These are phyloP conservation scores for Fusarium mundagurra DNA, from an alignment of 2,329 filamentous ascomycete species.

Conservation along the genomic window DNA sequence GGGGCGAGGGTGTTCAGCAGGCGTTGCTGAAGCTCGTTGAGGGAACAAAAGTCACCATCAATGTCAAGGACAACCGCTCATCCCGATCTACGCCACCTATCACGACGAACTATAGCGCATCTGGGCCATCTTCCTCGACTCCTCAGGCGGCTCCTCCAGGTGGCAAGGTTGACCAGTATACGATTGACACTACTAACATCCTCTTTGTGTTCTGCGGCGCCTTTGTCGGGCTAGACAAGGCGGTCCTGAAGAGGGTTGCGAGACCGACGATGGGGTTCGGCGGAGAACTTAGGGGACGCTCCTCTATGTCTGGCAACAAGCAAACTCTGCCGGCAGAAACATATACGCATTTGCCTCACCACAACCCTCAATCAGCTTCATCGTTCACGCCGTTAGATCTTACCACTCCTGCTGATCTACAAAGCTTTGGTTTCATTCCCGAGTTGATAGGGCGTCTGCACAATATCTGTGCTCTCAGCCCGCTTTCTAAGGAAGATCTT, in stretches of 20 bases:
- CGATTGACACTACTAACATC: conserved; percentile 94
- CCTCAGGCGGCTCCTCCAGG: conserved; percentile 58
- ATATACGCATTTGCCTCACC: conserved; percentile 67
- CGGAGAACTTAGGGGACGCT: conserved; percentile 74
- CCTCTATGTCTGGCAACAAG: conserved; percentile 58
- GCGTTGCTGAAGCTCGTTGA: conserved; percentile 95
- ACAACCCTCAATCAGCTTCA: conserved; percentile 50
- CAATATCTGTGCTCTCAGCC: conserved; percentile 85
- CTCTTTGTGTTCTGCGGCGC: conserved; percentile 97
- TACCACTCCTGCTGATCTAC: conserved; percentile 78
- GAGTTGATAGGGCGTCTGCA: conserved; percentile 97
- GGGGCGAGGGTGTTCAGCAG: conserved; percentile 96
- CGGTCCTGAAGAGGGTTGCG: conserved; percentile 85
- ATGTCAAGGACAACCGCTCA: conserved; percentile 80
- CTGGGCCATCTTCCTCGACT: conserved; percentile 55
- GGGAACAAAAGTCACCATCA: conserved; percentile 91
- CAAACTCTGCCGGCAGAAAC: conserved; percentile 72
- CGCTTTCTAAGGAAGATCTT: conserved; percentile 74
- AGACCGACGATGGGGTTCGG: conserved; percentile 91
- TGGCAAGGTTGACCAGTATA: conserved; percentile 69
- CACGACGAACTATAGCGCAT: conserved; percentile 61
- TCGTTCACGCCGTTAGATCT: conserved; percentile 73
- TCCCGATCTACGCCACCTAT: conserved; percentile 63
- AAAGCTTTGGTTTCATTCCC: conserved; percentile 90
- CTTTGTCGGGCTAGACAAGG: conserved; percentile 91